Base-by-base conservation (phyloP, 306 rosid genomes). In the Pyrus communis region DNA sequence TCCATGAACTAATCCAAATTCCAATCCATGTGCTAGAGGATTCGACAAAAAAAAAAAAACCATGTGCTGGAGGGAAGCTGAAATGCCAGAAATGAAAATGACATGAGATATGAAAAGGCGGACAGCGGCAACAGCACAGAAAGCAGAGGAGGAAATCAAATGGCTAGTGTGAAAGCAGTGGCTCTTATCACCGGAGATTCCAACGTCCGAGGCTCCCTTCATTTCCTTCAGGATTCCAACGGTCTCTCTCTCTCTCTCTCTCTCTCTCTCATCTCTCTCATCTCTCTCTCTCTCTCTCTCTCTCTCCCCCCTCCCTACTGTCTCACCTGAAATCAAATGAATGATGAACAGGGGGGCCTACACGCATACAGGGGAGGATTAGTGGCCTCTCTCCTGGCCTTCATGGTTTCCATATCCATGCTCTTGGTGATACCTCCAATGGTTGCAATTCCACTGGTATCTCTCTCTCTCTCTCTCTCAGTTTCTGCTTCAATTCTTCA, bases 391-490 rank as follows among this genome's bases (percentile, higher is more conserved):
- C 88, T 55, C 92, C 97, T 10, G 98, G 96, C 30, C 91, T 75
- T 71, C 97, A 91, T 45, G 97, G 98, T 46, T 94, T 94, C 85
- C 97, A 92, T 84, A 88, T 92, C 28, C 98, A 92, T 69, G 91
- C 98, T 30, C 86, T 95, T 71, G 98, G 98, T 19, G 97, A 94
- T 85, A 92, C 97, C 70, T 90, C 97, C 54, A 94, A 94, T 63
- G 97, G 98, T n/a, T 94, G 98, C 87, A 31, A 88, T 81, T 95
- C 98, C 74, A 95, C 96, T 42, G 97, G 97, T 94, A 88, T 23
- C 8, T 22, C 10, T 78, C 19, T 52, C 11, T 71, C 15, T 19
- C 43, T 77, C 9, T 30, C 4, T 30, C 27, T 25, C 27, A 27
- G 7, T 35, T 73, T 63, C 23, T 11, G 27, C n/a, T 78, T 49